These are phyloP conservation scores for Mortierella sp. DNA, from an alignment of 371 early-diverging fungal genomes.

Conservation along the genomic window DNA sequence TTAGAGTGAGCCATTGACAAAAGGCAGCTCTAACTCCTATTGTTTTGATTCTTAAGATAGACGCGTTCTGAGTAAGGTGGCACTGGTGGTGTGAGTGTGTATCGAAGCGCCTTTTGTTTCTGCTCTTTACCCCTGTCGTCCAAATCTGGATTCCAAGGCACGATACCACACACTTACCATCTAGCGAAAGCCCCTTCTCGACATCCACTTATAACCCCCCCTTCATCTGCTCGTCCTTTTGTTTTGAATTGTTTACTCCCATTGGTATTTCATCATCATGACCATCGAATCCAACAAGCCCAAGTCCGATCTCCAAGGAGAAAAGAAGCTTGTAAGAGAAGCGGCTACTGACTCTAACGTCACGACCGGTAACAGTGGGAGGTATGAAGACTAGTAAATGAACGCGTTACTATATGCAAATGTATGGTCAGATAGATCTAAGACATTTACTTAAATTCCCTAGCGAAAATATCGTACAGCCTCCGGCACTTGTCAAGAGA, in stretches of 20 bases:
- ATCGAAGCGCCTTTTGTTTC: background rate
- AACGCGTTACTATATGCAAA: background rate
- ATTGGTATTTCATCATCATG: background rate
- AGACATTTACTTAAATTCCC: background rate
- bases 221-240: background rate
- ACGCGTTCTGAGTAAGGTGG: background rate
- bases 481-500: constrained; percentile 9
- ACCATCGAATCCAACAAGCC: background rate
- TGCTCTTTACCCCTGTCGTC: background rate
- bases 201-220: background rate
- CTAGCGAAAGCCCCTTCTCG: background rate
- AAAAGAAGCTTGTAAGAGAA: background rate
- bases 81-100: background rate
- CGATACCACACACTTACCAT: background rate
- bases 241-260: background rate
- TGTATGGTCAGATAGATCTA: background rate
- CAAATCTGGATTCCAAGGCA: background rate
- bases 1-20: background rate
- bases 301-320: background rate
- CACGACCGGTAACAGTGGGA: background rate
- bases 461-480: background rate
- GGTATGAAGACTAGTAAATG: background rate
- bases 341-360: background rate
- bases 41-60: background rate
- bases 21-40: background rate